Evolutionary conservation across 768 basidiomycete species (phyloP), one percentile per base, ranked within the genome.

Genomic region (Kondoa subrosea): DNA sequence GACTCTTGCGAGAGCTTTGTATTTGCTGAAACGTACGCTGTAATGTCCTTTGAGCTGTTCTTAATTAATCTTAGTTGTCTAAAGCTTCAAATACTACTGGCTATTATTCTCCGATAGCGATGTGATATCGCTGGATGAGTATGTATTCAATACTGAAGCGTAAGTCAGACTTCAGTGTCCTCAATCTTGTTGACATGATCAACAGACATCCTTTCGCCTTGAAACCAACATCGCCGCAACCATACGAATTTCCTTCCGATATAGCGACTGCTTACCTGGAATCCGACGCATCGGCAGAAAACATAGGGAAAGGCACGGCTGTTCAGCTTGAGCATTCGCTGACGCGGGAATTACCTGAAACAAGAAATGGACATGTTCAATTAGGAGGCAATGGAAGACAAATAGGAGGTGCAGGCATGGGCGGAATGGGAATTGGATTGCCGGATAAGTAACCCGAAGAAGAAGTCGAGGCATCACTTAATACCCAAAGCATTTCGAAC

Each of bases 41-140:
- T 27, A 21, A 3, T n/a, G 16, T 33, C 33, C 15, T 16, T 2
- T 21, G 33, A 3, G 29, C 25, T 12, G 56, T 40, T 56, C 3
- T 17, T 66, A 40, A 57, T 50, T 40, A 56, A 26, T 29, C 25
- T 25, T 3, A 14, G 3, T 15, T 57, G 64, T 4, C n/a, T n/a
- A 40, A 58, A 69, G 69, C 2, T 60, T 69, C 12, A 70, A 70
- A 31, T 70, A 70, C 63, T 70, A 68, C 57, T 70, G 67, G 56
- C 58, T 70, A 14, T 62, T 70, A 74, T 89, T 87, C 76, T 78
- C 79, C 65, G 81, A 86, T 32, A 81, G 83, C 8, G 85, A 88
- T 70, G 80, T 80, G 1, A 70, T 87, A 40, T 78, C 79, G 33
- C 74, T 81, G 27, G 79, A 81, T 72, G 72, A 77, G 66, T 81